Percentiles rank a stretch among this genome's conserved stretches.
Evolutionary conservation across 2,329 filamentous ascomycete genomes (phyloP).

Genomic region (Ophiostoma sp.): DNA sequence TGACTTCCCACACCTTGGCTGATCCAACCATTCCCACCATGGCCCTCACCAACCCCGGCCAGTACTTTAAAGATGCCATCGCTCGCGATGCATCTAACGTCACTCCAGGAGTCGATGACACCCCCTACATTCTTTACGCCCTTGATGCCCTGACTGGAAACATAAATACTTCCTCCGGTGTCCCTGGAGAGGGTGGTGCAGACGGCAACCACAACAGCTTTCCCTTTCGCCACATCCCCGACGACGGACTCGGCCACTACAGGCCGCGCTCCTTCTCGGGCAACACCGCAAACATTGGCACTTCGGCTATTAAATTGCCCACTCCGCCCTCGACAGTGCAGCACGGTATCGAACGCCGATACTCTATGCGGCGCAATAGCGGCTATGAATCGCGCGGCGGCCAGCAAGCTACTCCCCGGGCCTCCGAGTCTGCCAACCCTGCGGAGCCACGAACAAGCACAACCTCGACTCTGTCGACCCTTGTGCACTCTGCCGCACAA

Average conservation of each 20-base stretch:
- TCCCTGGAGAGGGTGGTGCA: constrained; percentile 46
- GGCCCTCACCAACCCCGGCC: constrained; percentile 23
- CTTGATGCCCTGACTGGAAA: constrained; percentile 79
- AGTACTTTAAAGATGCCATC: constrained; percentile 48
- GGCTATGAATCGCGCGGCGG: not conserved
- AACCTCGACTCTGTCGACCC: constrained; percentile 26
- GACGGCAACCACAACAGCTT: constrained; percentile 32
- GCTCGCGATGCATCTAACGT: constrained; percentile 47
- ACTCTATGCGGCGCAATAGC: constrained; percentile 9
- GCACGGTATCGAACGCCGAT: not conserved
- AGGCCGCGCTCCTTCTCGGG: not conserved
- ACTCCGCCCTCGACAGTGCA: constrained; percentile 1
- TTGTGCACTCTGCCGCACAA: constrained; percentile 19
- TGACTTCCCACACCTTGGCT: not conserved
- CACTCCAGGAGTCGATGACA: constrained; percentile 77
- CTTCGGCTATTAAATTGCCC: constrained; percentile 19
- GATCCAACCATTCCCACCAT: constrained; percentile 3
- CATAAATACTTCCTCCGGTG: not conserved
- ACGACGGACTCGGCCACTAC: constrained; percentile 42
- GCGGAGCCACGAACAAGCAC: constrained; percentile 15
- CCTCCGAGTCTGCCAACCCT: not conserved
- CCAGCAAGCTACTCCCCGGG: constrained; percentile 6
- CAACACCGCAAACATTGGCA: constrained; percentile 18
- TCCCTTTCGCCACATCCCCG: constrained; percentile 30
- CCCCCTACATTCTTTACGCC: constrained; percentile 83